Evolutionary conservation across 805 yeast genomes (phyloP), one percentile per base, ranked within the genome.

Genomic region (Starmera pachycereana): DNA sequence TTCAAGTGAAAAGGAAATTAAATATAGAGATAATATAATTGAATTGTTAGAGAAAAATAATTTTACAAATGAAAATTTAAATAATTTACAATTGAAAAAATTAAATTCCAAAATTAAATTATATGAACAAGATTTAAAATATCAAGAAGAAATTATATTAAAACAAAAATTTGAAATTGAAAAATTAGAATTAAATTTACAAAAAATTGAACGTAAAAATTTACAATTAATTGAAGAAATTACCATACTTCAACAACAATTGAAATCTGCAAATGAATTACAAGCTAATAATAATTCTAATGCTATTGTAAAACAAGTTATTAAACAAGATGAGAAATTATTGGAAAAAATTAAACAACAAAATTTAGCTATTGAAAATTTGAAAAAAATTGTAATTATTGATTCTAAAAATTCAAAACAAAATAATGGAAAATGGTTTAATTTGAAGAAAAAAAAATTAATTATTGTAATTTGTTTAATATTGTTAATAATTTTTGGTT

Each of bases 1-100:
- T 29, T 40, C 44, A 8, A 52, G 47, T 32, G 58, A 54, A 33
- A 47, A 48, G 4, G 58, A 54, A 40, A 51, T 54, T 13, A 40
- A 38, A 33, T 53, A 46, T 32, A 38, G 58, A 38, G 58, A 54
- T 33, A 41, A 43, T 12, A 42, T 52, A 16, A 54, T 54, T 31
- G 45, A 42, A 19, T 39, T 43, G 8, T 32, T 49, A n/a, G 53
- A 54, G 29, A 4, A 16, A 16, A 16, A 16, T 16, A 38, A 37
- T 27, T 13, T 22, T 43, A 39, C 25, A 42, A 50, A 22, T 12
- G 29, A 3, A 37, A 39, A 19, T 28, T 31, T 4, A 25, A 12
- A 27, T 19, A 27, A 18, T 9, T 9, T 5, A 8, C 29, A 31
- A n/a, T 29, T 46, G 8, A 42, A 37, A 27, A 44, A 46, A 2